A percentile compares a stretch with the other conserved stretches of the same genome.
These are phyloP conservation scores for Pseudocercospora macadamiae DNA, from an alignment of 2,329 filamentous ascomycete species.

Conservation along the genomic window DNA sequence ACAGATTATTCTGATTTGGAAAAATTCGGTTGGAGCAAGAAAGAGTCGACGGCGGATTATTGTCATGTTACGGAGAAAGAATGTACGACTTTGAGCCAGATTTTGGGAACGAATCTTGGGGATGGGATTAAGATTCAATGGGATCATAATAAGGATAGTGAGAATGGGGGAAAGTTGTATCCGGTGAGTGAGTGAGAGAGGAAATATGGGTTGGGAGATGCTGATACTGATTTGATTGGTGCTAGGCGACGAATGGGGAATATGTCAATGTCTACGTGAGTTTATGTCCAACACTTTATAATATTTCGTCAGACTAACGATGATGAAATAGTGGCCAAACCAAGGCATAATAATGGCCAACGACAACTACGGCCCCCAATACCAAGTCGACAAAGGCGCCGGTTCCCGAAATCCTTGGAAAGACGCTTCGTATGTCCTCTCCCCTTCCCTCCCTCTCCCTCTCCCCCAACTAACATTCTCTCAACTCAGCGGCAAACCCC, in stretches of 20 bases:
- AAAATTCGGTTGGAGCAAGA: constrained; percentile 4
- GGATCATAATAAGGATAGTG: constrained; percentile 1
- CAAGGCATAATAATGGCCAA: constrained; percentile 18
- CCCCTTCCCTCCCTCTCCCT: not conserved
- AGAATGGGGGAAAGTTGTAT: no score
- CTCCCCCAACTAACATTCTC: not conserved
- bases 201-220: not conserved
- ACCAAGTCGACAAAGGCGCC: not conserved
- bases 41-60: constrained; percentile 1
- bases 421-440: not conserved
- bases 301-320: not conserved
- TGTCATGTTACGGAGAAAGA: not conserved
- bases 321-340: constrained; percentile 3
- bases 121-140: constrained; percentile 3
- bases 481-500: constrained; percentile 9
- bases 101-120: constrained; percentile 3
- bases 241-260: constrained; percentile 14
- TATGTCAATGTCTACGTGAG: constrained; percentile 19
- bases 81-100: not conserved
- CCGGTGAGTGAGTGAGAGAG: not conserved
- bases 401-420: constrained; percentile 13
- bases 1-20: not conserved
- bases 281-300: not conserved
- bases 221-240: not conserved
- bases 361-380: constrained; percentile 18